A percentile compares a stretch with the other conserved stretches of the same genome.
phyloP scores from a whole-genome alignment of 129 eudicot species.

The Solidago caesia region DNA sequence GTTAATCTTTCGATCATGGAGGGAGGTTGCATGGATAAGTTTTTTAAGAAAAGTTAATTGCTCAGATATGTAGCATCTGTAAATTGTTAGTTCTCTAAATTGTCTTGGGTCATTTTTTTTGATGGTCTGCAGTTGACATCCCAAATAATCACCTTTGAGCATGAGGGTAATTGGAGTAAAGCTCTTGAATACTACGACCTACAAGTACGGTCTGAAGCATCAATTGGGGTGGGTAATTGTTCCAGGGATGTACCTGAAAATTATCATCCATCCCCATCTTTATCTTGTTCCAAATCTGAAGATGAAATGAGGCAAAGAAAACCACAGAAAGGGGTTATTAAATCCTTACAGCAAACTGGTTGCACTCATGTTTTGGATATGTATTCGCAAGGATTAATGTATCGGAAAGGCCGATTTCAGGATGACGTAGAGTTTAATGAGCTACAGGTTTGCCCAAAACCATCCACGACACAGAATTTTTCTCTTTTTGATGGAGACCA shows the following conservation, averaged over 20 bases:
- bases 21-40: not conserved
- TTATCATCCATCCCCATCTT: conserved; percentile 25
- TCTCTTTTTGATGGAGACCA: not conserved
- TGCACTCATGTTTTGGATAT: conserved; percentile 89
- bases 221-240: conserved; percentile 29
- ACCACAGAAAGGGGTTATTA: conserved; percentile 82
- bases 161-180: conserved; percentile 98
- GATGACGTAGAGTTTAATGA: conserved; percentile 83
- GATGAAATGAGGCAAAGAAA: conserved; percentile 58
- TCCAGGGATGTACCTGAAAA: conserved; percentile 31
- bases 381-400: conserved; percentile 85
- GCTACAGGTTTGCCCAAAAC: conserved; percentile 71
- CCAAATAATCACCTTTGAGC: conserved; percentile 89
- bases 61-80: not conserved
- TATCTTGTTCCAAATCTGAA: conserved; percentile 37
- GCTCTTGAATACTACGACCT: conserved; percentile 96
- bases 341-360: conserved; percentile 92
- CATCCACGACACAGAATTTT: not conserved
- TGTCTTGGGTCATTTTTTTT: conserved; percentile 9
- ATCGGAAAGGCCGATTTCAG: conserved; percentile 70
- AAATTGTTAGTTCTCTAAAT: not conserved
- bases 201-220: conserved; percentile 66
- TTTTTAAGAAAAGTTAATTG: not conserved
- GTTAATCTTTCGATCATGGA: not conserved
- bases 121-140: conserved; percentile 63